phyloP scores from a whole-genome alignment of 257 asterid species.

The Ajuga chamaepitys region DNA sequence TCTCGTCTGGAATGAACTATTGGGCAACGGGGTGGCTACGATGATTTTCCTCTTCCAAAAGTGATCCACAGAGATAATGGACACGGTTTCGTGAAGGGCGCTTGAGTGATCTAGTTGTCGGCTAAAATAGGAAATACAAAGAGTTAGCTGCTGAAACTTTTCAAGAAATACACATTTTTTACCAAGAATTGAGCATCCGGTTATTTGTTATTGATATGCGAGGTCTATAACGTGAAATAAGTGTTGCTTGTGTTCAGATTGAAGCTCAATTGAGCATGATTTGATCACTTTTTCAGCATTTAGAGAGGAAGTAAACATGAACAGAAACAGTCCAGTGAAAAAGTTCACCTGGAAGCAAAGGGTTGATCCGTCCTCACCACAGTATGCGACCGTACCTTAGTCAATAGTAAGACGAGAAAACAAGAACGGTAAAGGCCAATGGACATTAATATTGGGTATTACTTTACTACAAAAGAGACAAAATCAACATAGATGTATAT shows the following conservation, averaged over 20 bases:
- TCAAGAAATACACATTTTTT: background rate
- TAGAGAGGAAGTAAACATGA: background rate
- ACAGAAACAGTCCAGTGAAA: background rate
- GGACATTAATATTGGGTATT: background rate
- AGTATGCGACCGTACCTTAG: slow-evolving; percentile 79
- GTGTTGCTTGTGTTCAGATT: too few relatives aligned
- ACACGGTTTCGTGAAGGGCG: slow-evolving; percentile 54
- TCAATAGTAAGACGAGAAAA: slow-evolving; percentile 2
- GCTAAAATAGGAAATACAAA: slow-evolving; percentile 25
- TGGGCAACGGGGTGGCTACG: slow-evolving; percentile 38
- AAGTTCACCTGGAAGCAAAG: slow-evolving; percentile 66
- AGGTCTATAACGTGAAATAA: too few relatives aligned
- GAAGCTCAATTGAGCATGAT: background rate
- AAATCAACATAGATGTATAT: background rate
- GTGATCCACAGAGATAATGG: slow-evolving; percentile 75
- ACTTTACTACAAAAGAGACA: background rate
- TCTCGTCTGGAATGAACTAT: slow-evolving; percentile 34
- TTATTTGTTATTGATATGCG: too few relatives aligned
- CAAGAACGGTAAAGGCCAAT: background rate
- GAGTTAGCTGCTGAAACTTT: background rate
- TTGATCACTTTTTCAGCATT: background rate
- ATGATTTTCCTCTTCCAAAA: slow-evolving; percentile 57
- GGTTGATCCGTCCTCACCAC: slow-evolving; percentile 76
- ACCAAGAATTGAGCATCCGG: too few relatives aligned
- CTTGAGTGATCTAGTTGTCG: slow-evolving; percentile 47